Evolutionary conservation across 768 basidiomycete species (phyloP), one percentile per base, ranked within the genome.

Genomic region (Boletus patriciae): DNA sequence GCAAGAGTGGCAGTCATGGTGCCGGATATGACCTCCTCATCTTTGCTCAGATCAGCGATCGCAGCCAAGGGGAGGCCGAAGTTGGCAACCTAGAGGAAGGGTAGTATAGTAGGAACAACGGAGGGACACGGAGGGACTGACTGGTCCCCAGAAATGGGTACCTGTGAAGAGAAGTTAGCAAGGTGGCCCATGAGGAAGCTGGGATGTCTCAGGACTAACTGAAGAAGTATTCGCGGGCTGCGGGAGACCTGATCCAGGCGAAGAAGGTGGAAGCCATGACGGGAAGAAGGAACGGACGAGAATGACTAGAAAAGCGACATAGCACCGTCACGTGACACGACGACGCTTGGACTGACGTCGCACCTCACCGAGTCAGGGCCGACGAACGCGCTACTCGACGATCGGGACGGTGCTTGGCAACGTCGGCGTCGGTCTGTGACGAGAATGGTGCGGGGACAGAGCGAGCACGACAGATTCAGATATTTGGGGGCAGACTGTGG

Each of bases 121-220:
- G 34, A 36, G 7, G 48, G 18, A 31, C 16, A 47, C 4, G 55
- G 55, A 57, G 33, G 42, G 65, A 85, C 91, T 71, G 59, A 96
- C 94, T 58, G 94, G 94, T 64, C 94, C 94, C 94, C 94, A 97
- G 79, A 97, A 97, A 74, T 97, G 94, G 60, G 94, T 97, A 69
- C 94, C 94, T 96, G 55, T 33, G 2, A 52, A 46, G 57, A 57
- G 29, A 53, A 27, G 60, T 70, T n/a, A 69, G 64, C 56, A 37
- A n/a, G 21, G n/a, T 55, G 57, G 52, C 8, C 49, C 49, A 19
- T 13, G 25, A 54, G 31, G 6, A 8, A 40, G 61, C 38, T 21
- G 48, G 27, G 36, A 23, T 6, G 13, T 34, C 6, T 6, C n/a
- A 21, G 29, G 25, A 79, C 94, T 61, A 60, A 93, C 95, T 97